Percentiles rank a stretch among this genome's conserved stretches.
These are phyloP conservation scores for Fistulinella prunicolor DNA, from an alignment of 768 basidiomycete species.

Conservation along the genomic window DNA sequence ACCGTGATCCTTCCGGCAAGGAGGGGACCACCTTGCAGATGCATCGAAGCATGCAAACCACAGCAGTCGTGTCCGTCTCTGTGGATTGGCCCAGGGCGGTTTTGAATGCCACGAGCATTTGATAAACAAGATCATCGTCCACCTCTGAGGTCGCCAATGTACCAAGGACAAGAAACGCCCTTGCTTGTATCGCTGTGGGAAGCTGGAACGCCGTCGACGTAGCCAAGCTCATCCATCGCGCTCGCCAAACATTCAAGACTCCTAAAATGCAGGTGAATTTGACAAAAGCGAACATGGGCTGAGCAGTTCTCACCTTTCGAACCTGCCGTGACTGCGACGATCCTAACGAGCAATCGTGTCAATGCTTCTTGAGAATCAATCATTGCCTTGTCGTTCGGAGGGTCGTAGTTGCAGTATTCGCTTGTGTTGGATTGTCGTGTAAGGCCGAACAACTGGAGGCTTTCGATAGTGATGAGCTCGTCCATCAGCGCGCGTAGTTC, in stretches of 20 bases:
- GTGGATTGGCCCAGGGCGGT: constrained; percentile 66
- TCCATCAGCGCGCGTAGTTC: constrained; percentile 63
- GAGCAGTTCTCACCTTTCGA: constrained; percentile 54
- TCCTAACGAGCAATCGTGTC: constrained; percentile 56
- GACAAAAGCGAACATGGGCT: not conserved
- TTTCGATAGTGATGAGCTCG: constrained; percentile 53
- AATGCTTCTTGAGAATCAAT: constrained; percentile 69
- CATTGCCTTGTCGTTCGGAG: constrained; percentile 47
- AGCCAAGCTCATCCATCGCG: constrained; percentile 89
- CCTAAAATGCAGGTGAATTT: constrained; percentile 40
- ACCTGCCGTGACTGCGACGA: constrained; percentile 63
- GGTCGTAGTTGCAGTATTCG: constrained; percentile 62
- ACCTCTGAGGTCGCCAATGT: constrained; percentile 81
- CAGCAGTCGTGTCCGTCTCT: constrained; percentile 64
- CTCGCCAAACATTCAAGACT: constrained; percentile 83
- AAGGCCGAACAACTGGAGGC: constrained; percentile 72
- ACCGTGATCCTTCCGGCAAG: constrained; percentile 65
- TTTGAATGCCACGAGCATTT: constrained; percentile 86
- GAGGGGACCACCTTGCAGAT: constrained; percentile 75
- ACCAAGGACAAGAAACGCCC: constrained; percentile 81
- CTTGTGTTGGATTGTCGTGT: constrained; percentile 57
- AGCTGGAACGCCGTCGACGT: constrained; percentile 89
- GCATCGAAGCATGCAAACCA: constrained; percentile 88
- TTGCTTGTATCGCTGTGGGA: constrained; percentile 82
- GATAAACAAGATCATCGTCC: constrained; percentile 91